phyloP scores from a whole-genome alignment of 2,329 filamentous ascomycete species.

The Colletotrichum lupini region DNA sequence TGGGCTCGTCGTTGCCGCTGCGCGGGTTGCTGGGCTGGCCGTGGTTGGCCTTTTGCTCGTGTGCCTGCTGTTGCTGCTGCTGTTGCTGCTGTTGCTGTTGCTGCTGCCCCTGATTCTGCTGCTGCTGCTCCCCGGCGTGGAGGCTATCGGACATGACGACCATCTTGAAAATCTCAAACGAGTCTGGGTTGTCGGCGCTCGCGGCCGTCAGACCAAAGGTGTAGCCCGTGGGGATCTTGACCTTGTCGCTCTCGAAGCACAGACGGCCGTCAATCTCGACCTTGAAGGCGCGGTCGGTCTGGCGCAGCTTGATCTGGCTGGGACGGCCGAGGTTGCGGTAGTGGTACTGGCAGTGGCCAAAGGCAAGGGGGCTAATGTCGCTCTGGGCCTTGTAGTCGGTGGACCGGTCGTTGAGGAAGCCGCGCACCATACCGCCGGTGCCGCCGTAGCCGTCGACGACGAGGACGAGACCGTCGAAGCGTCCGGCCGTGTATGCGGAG shows the following conservation, averaged over 20 bases:
- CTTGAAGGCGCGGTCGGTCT: conserved; percentile 72
- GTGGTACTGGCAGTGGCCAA: conserved; percentile 89
- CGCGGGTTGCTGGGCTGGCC: conserved; percentile 41
- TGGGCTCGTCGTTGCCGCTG: conserved; percentile 43
- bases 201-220: conserved; percentile 88
- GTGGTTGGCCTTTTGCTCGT: conserved; percentile 41
- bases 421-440: conserved; percentile 81
- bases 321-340: conserved; percentile 93
- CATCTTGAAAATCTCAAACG: conserved; percentile 93
- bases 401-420: conserved; percentile 92
- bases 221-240: conserved; percentile 83
- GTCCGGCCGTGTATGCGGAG: conserved; percentile 85
- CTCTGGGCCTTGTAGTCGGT: conserved; percentile 81
- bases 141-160: conserved; percentile 71
- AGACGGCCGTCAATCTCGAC: conserved; percentile 83
- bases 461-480: conserved; percentile 91
- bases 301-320: conserved; percentile 79
- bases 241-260: conserved; percentile 87
- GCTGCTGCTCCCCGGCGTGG: conserved; percentile 42
- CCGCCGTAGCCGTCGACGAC: conserved; percentile 88
- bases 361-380: conserved; percentile 85
- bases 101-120: conserved; percentile 46
- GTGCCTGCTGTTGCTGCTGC: conserved; percentile 47
- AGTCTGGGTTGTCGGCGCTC: conserved; percentile 91
- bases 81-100: conserved; percentile 48